Conservation (phyloP, 2,329 filamentous ascomycete species). For the Sporothrix protearum region DNA sequence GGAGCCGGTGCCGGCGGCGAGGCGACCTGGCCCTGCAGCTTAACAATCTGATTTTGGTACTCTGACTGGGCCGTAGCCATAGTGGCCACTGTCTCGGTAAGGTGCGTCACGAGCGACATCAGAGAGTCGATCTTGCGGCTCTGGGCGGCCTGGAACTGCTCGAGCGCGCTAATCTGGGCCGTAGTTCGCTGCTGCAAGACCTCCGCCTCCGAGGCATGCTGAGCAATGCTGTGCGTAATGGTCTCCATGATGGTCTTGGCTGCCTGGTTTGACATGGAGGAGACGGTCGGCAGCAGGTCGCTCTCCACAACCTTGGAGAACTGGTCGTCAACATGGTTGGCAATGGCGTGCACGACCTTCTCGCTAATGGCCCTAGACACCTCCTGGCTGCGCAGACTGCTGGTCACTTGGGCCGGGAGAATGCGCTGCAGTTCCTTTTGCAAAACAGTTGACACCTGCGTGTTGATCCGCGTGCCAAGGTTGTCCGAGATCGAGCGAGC, state of each 20-base stretch:
- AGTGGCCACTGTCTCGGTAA: slow-evolving; percentile 65
- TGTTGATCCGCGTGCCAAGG: slow-evolving; percentile 64
- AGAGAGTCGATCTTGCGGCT: slow-evolving; percentile 68
- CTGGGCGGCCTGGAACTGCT: slow-evolving; percentile 51
- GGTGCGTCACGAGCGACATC: slow-evolving; percentile 60
- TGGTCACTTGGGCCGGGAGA: slow-evolving; percentile 64
- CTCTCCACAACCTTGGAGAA: slow-evolving; percentile 59
- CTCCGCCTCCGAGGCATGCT: neutral
- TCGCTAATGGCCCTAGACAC: slow-evolving; percentile 70
- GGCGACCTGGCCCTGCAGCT: slow-evolving; percentile 41
- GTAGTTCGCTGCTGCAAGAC: slow-evolving; percentile 64
- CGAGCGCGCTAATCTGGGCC: slow-evolving; percentile 49
- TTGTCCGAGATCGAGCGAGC: slow-evolving; percentile 67
- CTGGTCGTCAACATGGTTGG: slow-evolving; percentile 65
- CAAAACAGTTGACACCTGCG: slow-evolving; percentile 62
- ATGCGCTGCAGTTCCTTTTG: slow-evolving; percentile 69
- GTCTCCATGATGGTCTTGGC: slow-evolving; percentile 61
- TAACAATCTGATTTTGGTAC: slow-evolving; percentile 63
- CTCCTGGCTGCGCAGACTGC: slow-evolving; percentile 69
- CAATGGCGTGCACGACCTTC: slow-evolving; percentile 63
- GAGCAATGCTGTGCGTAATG: slow-evolving; percentile 1
- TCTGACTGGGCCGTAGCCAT: slow-evolving; percentile 67
- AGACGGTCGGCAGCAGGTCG: slow-evolving; percentile 64
- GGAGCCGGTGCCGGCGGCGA: neutral
- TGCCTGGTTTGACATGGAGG: slow-evolving; percentile 60